Percentiles rank a stretch among this genome's conserved stretches.
Conservation (phyloP, 1,139 yeast species). For the Trichomonascaceae sp. region DNA sequence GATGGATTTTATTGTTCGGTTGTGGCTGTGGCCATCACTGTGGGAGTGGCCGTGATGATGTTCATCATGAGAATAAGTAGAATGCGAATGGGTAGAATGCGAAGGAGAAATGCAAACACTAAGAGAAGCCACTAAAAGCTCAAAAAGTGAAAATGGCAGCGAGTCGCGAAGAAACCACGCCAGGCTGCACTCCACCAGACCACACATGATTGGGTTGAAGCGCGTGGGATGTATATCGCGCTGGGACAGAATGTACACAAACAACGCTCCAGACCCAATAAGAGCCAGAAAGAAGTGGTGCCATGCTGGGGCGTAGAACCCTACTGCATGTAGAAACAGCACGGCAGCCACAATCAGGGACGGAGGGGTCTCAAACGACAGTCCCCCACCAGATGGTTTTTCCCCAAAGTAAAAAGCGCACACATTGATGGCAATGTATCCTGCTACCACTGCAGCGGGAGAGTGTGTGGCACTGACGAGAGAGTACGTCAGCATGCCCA, state of each 20-base stretch:
- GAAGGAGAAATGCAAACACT: no score
- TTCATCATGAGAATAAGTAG: not conserved
- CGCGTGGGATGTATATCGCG: constrained; percentile 23
- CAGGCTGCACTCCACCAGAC: constrained; percentile 15
- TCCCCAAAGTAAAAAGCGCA: constrained; percentile 10
- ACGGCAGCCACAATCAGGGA: constrained; percentile 8
- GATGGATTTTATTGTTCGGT: constrained; percentile 2
- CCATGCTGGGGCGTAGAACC: constrained; percentile 5
- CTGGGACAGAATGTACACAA: constrained; percentile 23
- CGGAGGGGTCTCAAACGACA: constrained; percentile 11
- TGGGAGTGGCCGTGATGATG: constrained; percentile 3
- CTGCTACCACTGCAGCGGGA: constrained; percentile 5
- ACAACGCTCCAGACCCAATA: constrained; percentile 24
- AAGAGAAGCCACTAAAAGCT: no score
- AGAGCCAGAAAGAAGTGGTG: constrained; percentile 14
- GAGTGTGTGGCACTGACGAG: constrained; percentile 3
- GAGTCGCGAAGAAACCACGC: not conserved
- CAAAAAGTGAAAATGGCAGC: no score
- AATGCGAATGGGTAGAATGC: constrained; percentile 1
- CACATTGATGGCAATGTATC: constrained; percentile 11
- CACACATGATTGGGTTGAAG: constrained; percentile 11
- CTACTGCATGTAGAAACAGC: constrained; percentile 2
- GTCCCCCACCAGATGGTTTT: constrained; percentile 5
- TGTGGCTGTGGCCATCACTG: constrained; percentile 3
- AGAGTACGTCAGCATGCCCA: constrained; percentile 12